Conservation (phyloP, 306 rosid genomes). For the Prunus armeniaca region DNA sequence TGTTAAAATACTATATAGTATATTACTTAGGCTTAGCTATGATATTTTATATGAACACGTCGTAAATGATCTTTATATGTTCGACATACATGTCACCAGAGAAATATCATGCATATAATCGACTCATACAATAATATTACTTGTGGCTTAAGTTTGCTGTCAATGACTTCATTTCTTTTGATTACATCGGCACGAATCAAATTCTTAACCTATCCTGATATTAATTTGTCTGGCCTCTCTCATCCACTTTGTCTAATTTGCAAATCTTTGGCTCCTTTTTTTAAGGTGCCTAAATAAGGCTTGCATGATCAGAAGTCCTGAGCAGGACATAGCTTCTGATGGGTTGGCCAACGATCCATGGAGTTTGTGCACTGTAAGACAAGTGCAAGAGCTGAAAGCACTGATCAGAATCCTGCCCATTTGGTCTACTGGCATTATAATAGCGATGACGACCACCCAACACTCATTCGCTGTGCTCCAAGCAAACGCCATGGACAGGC, state of each 20-base stretch:
- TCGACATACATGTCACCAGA: too few relatives aligned
- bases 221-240: too few relatives aligned
- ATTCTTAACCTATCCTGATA: too few relatives aligned
- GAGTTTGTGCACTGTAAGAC: constrained; percentile 66
- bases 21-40: too few relatives aligned
- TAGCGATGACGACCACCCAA: constrained; percentile 39
- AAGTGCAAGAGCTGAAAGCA: constrained; percentile 79
- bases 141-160: too few relatives aligned
- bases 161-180: too few relatives aligned
- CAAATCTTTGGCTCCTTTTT: background rate
- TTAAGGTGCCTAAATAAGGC: constrained; percentile 80
- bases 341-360: constrained; percentile 54
- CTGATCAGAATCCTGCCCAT: constrained; percentile 65
- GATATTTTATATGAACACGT: background rate
- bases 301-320: constrained; percentile 51
- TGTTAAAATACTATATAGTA: background rate
- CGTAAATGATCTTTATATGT: too few relatives aligned
- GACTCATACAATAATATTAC: too few relatives aligned
- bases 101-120: too few relatives aligned
- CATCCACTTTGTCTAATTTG: background rate
- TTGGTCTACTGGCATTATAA: constrained; percentile 63
- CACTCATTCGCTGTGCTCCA: constrained; percentile 46
- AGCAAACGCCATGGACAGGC: constrained; percentile 61
- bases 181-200: too few relatives aligned
- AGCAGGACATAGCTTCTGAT: constrained; percentile 39